phyloP scores from a whole-genome alignment of 139 green algal species.

The Volvox reticuliferus region DNA sequence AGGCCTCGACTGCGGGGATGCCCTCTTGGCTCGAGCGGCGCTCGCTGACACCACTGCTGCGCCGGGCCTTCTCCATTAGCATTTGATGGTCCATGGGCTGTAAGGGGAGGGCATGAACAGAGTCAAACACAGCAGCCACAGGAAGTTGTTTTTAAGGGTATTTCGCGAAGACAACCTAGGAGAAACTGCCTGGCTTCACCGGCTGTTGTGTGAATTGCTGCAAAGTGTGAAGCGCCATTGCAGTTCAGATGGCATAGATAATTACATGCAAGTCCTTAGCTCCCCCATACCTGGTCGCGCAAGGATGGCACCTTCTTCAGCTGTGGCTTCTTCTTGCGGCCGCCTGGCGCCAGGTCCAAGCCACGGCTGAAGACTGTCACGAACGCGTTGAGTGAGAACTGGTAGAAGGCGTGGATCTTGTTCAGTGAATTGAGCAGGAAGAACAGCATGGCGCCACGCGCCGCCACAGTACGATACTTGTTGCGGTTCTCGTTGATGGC shows the following conservation, averaged over 20 bases:
- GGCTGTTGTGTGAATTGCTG: too few species aligned
- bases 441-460: conserved; percentile 85
- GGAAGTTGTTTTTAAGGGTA: too few species aligned
- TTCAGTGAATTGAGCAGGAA: conserved; percentile 92
- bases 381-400: conserved; percentile 85
- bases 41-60: conserved; percentile 39
- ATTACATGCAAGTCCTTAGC: too few species aligned
- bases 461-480: conserved; percentile 82
- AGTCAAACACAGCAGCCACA: background rate
- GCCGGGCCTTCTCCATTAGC: conserved; percentile 62
- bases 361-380: conserved; percentile 82
- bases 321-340: conserved; percentile 66
- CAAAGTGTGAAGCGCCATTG: too few species aligned
- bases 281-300: conserved; percentile 10
- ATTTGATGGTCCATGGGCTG: conserved; percentile 36
- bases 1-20: conserved; percentile 11
- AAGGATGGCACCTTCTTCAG: conserved; percentile 27
- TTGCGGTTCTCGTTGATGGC: conserved; percentile 86
- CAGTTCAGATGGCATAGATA: too few species aligned
- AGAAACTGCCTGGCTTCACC: too few species aligned
- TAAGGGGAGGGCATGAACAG: background rate
- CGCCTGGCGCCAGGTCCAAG: conserved; percentile 83
- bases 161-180: too few species aligned
- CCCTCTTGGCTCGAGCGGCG: conserved; percentile 41
- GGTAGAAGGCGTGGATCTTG: conserved; percentile 94